Evolutionary conservation across 495 filamentous ascomycete species (phyloP), one percentile per base, ranked within the genome.

Genomic region (Hypoxylon fragiforme): DNA sequence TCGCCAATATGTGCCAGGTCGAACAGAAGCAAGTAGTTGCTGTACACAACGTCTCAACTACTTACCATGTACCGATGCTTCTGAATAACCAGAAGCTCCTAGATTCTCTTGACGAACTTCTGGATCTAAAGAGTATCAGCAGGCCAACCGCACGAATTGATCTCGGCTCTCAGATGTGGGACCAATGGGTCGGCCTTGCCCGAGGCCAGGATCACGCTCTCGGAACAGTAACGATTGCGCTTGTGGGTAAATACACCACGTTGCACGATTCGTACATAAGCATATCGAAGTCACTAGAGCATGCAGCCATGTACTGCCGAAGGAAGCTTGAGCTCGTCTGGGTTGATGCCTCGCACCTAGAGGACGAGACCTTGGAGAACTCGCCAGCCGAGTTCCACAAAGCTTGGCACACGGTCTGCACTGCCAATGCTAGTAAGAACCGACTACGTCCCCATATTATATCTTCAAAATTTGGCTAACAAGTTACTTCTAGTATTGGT

Each of bases 31-130:
- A 96, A 54, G 90, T 97, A 13, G 73, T 96, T 40, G 87, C 81
- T 11, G 94, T 97, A 6, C 87, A 86, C 50, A 86, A 97, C 69
- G 88, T 97, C 56, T 75, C 82, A 5, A 88, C 90, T 0, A 91
- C 87, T 19, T 97, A 97, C 69, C 92, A 95, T 40, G 94, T 98
- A 0, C 94, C 94, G 3, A 71, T 96, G 2, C 87, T 96, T 22
- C 87, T 98, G 3, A 84, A 90, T 51, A 75, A 88, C 36, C 90
- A 97, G 70, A 81, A 83, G 4, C 77, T 97, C 2, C 72, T 92
- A 18, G 65, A 73, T 0, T 77, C 81, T 3, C 74, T 97, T 20
- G 72, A 71, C 4, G 67, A 76, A 5, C 77, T 81, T 12, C 79
- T 92, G n/a, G 67, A 69, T 1, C 79, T 95, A 3, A 70, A 89